Evolutionary conservation across 306 rosid species (phyloP).

Genomic region (Vigna mungo): DNA sequence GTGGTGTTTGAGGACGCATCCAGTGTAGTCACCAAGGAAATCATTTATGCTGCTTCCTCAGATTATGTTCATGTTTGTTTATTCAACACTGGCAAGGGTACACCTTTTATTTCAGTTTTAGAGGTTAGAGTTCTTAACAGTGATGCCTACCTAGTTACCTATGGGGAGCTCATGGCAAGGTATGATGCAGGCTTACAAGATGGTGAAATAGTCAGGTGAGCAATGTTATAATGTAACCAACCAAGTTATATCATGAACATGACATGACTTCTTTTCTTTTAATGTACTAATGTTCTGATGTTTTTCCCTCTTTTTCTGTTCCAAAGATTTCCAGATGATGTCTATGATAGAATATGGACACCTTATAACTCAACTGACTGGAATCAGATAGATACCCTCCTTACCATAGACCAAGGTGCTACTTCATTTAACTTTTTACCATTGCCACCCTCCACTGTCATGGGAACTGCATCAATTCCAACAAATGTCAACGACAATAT

Average conservation of each 20-base stretch:
- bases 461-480: slow-evolving; percentile 50
- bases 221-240: slow-evolving; percentile 17
- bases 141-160: slow-evolving; percentile 46
- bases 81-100: slow-evolving; percentile 46
- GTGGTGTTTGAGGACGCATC: slow-evolving; percentile 45
- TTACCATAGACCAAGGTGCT: slow-evolving; percentile 29
- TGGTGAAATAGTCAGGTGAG: slow-evolving; percentile 43
- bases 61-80: slow-evolving; percentile 52
- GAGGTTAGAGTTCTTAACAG: slow-evolving; percentile 52
- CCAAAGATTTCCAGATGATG: slow-evolving; percentile 53
- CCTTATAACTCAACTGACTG: slow-evolving; percentile 45
- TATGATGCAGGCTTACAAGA: slow-evolving; percentile 47
- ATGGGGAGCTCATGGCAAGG: slow-evolving; percentile 44
- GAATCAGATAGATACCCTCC: slow-evolving; percentile 42
- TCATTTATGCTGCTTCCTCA: slow-evolving; percentile 46
- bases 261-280: too few relatives aligned
- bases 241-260: slow-evolving; percentile 9
- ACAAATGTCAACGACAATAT: slow-evolving; percentile 32
- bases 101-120: slow-evolving; percentile 57
- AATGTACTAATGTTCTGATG: not conserved
- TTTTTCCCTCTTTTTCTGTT: not conserved
- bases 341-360: slow-evolving; percentile 55
- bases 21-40: slow-evolving; percentile 48
- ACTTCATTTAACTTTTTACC: slow-evolving; percentile 34
- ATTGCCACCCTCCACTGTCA: slow-evolving; percentile 46